These are phyloP conservation scores for Fonsecaea multimorphosa DNA, from an alignment of 2,329 filamentous ascomycete species.

Conservation along the genomic window DNA sequence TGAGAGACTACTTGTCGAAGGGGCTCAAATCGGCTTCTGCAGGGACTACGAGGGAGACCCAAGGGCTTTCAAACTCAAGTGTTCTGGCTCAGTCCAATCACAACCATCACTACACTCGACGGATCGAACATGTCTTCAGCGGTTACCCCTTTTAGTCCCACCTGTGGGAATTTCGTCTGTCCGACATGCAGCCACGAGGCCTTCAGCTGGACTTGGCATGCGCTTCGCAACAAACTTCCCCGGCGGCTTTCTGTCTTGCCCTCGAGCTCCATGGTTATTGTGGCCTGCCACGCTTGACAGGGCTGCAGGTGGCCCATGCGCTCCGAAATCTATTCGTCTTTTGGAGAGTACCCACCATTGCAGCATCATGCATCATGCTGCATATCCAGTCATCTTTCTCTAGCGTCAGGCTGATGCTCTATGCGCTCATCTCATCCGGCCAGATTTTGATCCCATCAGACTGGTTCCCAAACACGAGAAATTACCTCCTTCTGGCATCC, in stretches of 20 bases:
- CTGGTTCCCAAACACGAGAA: conserved; percentile 20
- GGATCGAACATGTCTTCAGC: conserved; percentile 9
- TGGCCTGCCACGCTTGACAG: conserved; percentile 25
- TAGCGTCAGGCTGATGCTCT: conserved; percentile 25
- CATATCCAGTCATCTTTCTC: conserved; percentile 15
- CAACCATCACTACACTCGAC: conserved; percentile 3
- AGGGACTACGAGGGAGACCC: conserved; percentile 20
- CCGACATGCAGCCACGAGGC: conserved; percentile 19
- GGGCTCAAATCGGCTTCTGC: conserved; percentile 29
- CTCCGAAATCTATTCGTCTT: conserved; percentile 12
- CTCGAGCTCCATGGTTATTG: background rate
- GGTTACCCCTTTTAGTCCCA: conserved; percentile 26
- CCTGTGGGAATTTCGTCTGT: conserved; percentile 1
- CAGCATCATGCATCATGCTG: conserved; percentile 4
- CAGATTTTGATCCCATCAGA: conserved; percentile 23
- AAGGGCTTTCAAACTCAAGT: conserved; percentile 12
- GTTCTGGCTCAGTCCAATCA: conserved; percentile 5
- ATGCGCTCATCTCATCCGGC: conserved; percentile 20
- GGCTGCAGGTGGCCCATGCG: conserved; percentile 30
- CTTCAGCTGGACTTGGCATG: conserved; percentile 34
- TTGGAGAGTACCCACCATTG: background rate
- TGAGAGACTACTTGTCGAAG: background rate
- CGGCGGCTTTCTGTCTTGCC: background rate
- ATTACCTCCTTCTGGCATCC: conserved; percentile 11
- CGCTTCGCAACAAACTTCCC: conserved; percentile 10